Conservation (phyloP, 495 filamentous ascomycete genomes). For the Glarea lozoyensis region DNA sequence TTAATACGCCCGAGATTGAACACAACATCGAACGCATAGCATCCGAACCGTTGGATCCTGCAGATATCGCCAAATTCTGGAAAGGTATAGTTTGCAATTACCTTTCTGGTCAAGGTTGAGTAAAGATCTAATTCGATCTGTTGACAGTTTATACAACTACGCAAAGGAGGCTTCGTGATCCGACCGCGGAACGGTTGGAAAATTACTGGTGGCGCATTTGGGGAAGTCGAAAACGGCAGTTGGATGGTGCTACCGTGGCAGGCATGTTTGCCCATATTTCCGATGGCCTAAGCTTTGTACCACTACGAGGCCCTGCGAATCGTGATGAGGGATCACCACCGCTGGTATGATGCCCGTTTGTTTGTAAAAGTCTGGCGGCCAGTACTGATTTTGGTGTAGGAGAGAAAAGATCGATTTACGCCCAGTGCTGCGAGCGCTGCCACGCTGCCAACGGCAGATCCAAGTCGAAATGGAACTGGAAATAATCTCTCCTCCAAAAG, state of each 20-base stretch:
- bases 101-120: too few species aligned
- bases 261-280: slow-evolving; percentile 40
- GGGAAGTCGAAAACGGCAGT: slow-evolving; percentile 36
- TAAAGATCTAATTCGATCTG: slow-evolving; percentile 10
- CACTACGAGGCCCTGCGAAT: slow-evolving; percentile 32
- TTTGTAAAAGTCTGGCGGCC: background rate
- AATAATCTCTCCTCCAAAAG: slow-evolving; percentile 13
- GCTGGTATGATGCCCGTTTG: slow-evolving; percentile 24
- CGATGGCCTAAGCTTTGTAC: slow-evolving; percentile 37
- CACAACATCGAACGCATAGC: slow-evolving; percentile 36
- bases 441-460: slow-evolving; percentile 1
- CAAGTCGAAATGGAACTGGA: slow-evolving; percentile 7
- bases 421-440: slow-evolving; percentile 14
- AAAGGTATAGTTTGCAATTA: too few species aligned
- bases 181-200: slow-evolving; percentile 42
- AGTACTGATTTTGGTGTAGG: slow-evolving; percentile 18
- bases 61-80: slow-evolving; percentile 39
- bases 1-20: slow-evolving; percentile 34
- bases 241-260: slow-evolving; percentile 36
- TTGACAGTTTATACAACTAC: slow-evolving; percentile 43
- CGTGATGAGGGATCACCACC: slow-evolving; percentile 29
- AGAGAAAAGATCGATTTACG: slow-evolving; percentile 4
- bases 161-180: slow-evolving; percentile 38
- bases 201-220: slow-evolving; percentile 51
- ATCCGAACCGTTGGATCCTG: slow-evolving; percentile 29